A percentile compares a stretch with the other conserved stretches of the same genome.
These are phyloP conservation scores for Nicotiana benthamiana DNA, from an alignment of 257 asterid genomes.

Conservation along the genomic window DNA sequence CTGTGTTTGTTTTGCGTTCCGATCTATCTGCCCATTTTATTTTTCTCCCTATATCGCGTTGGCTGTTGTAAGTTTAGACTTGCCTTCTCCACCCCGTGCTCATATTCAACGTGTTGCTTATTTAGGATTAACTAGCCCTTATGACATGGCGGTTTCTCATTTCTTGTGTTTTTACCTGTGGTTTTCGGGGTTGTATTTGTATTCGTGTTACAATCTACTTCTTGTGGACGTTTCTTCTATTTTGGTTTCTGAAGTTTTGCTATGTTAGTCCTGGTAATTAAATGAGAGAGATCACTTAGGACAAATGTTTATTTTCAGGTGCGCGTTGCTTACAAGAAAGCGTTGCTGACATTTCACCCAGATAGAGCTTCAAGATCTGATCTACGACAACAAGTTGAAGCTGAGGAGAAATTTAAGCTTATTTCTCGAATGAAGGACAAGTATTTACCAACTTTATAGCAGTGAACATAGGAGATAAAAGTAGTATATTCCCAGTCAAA, in stretches of 20 bases:
- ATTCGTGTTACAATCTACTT: neutral
- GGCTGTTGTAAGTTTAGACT: neutral
- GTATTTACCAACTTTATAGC: constrained; percentile 15
- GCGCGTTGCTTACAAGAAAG: constrained; percentile 62
- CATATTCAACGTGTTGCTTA: too few species aligned
- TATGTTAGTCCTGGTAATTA: neutral
- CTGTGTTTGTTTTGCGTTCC: neutral
- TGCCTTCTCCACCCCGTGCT: too few species aligned
- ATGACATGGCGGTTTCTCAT: neutral
- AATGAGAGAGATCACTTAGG: neutral
- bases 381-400: constrained; percentile 69
- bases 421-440: constrained; percentile 74
- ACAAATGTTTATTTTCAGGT: constrained; percentile 41
- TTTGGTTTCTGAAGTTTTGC: neutral
- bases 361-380: constrained; percentile 69
- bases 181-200: neutral
- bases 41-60: neutral
- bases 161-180: neutral
- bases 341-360: constrained; percentile 79
- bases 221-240: neutral
- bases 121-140: too few species aligned
- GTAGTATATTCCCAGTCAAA: neutral
- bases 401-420: constrained; percentile 95
- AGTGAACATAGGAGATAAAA: neutral
- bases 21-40: neutral